Base-by-base conservation (phyloP, 2,329 filamentous ascomycete genomes). In the Fusarium abutilonis region DNA sequence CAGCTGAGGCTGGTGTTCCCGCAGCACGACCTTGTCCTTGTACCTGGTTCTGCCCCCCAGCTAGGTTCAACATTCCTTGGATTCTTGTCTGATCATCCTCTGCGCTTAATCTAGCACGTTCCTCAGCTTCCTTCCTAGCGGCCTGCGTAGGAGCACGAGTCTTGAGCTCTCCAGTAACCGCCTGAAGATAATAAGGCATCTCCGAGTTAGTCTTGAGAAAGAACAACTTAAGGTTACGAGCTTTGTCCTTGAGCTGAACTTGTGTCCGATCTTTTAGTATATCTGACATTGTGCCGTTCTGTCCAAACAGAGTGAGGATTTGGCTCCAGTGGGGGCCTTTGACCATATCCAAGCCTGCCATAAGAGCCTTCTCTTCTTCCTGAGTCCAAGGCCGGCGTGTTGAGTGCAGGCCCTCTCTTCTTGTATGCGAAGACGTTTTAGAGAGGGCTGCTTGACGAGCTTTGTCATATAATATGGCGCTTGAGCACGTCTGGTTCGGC, bases 301-400 rank as follows among this genome's bases (percentile, higher is more conserved):
- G 84, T 1, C 93, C 93, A 72, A 94, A 96, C 38, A 96, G 83
- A 2, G 89, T 89, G 11, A 97, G 80, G 42, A 97, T 97, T 72
- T 96, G 92, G 67, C 91, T 94, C 93, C 93, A 97, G 70, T 97
- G 92, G 15, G 93, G 93, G 0, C 93, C 93, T 72, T 93, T 93
- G 42, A 97, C 93, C 73, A 90, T 87, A 71, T 96, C 93, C 4
- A 97, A 84, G 1, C 93, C 93, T 44, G 90, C 86, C 89, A 97
- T 94, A 15, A 97, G 81, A 0, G 93, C 92, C 74, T 93, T 92
- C 73, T 97, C 93, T 76, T 97, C 93, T 63, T 95, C 91, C 4
- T 90, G 88, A 1, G 89, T 92, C 93, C 93, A 97, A 0, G 93
- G 92, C 26, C 93, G 85, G 29, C 93, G 85, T 2, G 85, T 86